Conservation (phyloP, 2,329 filamentous ascomycete genomes). For the Colletotrichum sp. region DNA sequence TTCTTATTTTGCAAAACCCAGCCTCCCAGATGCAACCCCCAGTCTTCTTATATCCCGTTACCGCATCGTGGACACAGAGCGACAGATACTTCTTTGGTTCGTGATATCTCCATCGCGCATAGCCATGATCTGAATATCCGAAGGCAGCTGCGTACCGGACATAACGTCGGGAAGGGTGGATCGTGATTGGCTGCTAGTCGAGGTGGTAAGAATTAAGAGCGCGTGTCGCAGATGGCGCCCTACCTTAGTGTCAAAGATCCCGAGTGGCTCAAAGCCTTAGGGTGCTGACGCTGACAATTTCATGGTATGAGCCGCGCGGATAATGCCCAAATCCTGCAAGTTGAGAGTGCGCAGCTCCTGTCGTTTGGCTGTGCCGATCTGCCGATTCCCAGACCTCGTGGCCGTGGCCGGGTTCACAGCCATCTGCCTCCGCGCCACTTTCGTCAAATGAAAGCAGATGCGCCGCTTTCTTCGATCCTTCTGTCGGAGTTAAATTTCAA, state of each 20-base stretch:
- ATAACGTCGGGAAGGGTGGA: neutral
- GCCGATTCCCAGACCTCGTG: neutral
- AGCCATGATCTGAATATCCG: neutral
- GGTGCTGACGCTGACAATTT: neutral
- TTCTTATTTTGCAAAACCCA: neutral
- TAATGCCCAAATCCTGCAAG: neutral
- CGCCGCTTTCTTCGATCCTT: neutral
- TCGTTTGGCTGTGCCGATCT: neutral
- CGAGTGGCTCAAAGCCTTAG: neutral
- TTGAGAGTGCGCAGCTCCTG: neutral
- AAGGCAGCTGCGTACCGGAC: neutral
- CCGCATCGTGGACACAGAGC: neutral
- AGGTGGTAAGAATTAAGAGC: neutral
- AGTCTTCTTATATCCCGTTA: neutral
- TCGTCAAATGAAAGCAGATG: neutral
- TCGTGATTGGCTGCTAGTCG: neutral
- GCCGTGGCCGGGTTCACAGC: neutral
- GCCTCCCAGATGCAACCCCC: neutral
- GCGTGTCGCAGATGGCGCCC: neutral
- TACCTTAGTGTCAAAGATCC: neutral
- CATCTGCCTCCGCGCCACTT: neutral
- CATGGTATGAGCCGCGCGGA: neutral
- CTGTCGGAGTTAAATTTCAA: neutral
- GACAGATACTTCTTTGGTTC: neutral
- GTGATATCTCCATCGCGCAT: neutral